A percentile compares a stretch with the other conserved stretches of the same genome.
phyloP scores from a whole-genome alignment of 768 basidiomycete genomes.

The Hortiboletus campestris region DNA sequence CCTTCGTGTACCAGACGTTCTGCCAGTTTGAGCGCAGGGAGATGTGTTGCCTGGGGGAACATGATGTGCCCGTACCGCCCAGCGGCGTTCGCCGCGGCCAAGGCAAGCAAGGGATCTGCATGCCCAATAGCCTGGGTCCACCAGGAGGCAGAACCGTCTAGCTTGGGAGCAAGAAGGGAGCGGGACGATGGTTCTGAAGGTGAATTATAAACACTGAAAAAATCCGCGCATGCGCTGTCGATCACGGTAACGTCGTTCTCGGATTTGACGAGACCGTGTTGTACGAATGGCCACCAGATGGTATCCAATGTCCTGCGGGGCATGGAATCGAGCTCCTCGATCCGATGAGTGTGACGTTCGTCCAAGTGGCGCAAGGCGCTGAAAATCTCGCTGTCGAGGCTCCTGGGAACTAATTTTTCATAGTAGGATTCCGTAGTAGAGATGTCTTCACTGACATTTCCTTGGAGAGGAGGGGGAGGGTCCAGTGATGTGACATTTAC shows the following conservation, averaged over 20 bases:
- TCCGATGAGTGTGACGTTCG: conserved; percentile 55
- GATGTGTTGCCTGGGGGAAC: conserved; percentile 86
- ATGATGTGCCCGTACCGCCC: conserved; percentile 97
- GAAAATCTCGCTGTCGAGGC: conserved; percentile 39
- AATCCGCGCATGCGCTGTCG: conserved; percentile 86
- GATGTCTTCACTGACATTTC: conserved; percentile 46
- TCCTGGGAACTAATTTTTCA: conserved; percentile 39
- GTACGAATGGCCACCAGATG: conserved; percentile 98
- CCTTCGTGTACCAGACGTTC: conserved; percentile 72
- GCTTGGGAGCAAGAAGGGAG: conserved; percentile 55
- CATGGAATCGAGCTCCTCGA: conserved; percentile 77
- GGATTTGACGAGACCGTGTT: conserved; percentile 70
- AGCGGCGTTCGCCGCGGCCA: conserved; percentile 86
- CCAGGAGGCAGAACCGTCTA: conserved; percentile 96
- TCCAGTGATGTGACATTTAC: conserved; percentile 53
- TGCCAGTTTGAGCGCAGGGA: conserved; percentile 80
- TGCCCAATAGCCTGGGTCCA: conserved; percentile 96
- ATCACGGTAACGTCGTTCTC: conserved; percentile 83
- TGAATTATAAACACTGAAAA: conserved; percentile 70
- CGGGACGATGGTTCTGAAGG: conserved; percentile 16
- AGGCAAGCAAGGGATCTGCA: conserved; percentile 66
- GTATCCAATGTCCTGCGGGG: conserved; percentile 70
- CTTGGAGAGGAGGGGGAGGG: conserved; percentile 53
- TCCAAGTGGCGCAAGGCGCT: conserved; percentile 60
- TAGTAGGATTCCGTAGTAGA: conserved; percentile 72